Evolutionary conservation across 768 basidiomycete species (phyloP).

Genomic region (Sutorius australiensis): DNA sequence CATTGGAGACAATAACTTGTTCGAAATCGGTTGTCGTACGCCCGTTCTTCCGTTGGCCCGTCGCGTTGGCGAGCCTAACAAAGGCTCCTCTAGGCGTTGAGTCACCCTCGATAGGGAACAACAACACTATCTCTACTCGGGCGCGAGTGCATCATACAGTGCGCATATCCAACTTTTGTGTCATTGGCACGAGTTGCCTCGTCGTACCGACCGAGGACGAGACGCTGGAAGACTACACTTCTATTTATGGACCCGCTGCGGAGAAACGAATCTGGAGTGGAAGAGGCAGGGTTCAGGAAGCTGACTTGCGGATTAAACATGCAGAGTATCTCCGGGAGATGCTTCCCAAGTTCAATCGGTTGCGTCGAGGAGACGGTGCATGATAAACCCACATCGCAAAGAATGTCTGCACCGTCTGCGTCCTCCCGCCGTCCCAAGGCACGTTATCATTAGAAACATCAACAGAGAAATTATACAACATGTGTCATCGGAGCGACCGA

Average conservation of each 20-base stretch:
- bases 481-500: neutral
- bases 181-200: constrained; percentile 76
- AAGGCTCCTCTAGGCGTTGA: constrained; percentile 62
- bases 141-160: constrained; percentile 83
- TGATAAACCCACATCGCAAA: constrained; percentile 17
- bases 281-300: constrained; percentile 76
- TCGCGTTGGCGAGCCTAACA: neutral
- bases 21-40: constrained; percentile 91
- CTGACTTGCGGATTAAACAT: constrained; percentile 81
- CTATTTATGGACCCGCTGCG: constrained; percentile 73
- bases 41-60: neutral
- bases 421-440: neutral
- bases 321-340: constrained; percentile 90
- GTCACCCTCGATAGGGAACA: constrained; percentile 75
- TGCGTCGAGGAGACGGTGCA: constrained; percentile 57
- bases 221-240: constrained; percentile 75
- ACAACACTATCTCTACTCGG: constrained; percentile 83
- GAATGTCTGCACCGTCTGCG: neutral
- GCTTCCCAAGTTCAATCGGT: constrained; percentile 82
- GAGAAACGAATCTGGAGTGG: constrained; percentile 84
- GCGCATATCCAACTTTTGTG: constrained; percentile 73
- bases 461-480: neutral
- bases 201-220: constrained; percentile 79
- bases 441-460: neutral
- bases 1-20: constrained; percentile 90